Base-by-base conservation (phyloP, 2,329 filamentous ascomycete species). In the Alternaria sp. region DNA sequence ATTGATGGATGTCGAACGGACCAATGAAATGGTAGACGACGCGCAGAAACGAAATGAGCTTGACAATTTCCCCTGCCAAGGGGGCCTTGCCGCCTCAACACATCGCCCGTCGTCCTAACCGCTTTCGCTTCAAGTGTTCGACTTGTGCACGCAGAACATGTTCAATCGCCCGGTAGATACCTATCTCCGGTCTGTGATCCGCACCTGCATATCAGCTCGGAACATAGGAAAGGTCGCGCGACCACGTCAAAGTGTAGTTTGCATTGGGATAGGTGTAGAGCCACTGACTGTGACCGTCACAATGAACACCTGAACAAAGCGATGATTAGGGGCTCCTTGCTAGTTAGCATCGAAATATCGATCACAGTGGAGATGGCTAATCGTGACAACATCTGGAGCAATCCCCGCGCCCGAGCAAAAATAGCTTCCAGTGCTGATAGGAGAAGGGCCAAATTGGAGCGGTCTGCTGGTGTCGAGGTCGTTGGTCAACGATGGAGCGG, bases 31-130 rank as follows among this genome's bases (percentile, higher is more conserved):
- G 27, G 38, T 61, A 64, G 43, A 68, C 61, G 59, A 60, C 60
- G 61, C 46, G 54, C 56, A 61, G 62, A 71, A 73, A 73, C 73
- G 70, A 78, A 72, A 77, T 78, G 76, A 73, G 66, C 44, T 63
- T 59, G 53, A 58, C 66, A 72, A 69, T 71, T 72, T 74, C 67
- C 65, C 74, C 67, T 71, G 71, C 64, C 67, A 66, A 72, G 65
- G 57, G 64, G 54, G 56, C 68, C 69, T 69, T 73, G 71, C 68
- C 65, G 68, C 63, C 64, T 75, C 70, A 70, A 71, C 68, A 71
- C 52, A 63, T 69, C 64, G 67, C 59, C 67, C 63, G 55, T 64
- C 12, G 28, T 48, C 38, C 62, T 70, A 69, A 62, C 69, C 63
- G 28, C 45, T 59, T 70, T 36, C 18, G 64, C 66, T 45, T 43